Percentiles rank a stretch among this genome's conserved stretches.
Conservation (phyloP, 805 yeast genomes). For the Limtongozyma cylindracea region DNA sequence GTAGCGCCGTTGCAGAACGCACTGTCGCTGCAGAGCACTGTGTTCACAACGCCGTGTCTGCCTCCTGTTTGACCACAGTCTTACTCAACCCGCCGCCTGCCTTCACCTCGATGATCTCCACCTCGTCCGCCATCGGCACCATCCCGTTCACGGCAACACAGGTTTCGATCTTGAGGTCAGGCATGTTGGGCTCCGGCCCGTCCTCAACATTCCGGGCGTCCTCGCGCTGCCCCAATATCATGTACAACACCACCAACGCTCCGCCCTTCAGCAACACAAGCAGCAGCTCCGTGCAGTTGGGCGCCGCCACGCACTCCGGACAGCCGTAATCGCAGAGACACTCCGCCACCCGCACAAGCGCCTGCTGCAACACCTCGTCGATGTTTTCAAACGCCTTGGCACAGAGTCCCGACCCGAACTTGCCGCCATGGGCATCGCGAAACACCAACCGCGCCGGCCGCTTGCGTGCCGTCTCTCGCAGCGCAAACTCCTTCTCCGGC, state of each 20-base stretch:
- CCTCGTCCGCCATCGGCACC: too few species aligned
- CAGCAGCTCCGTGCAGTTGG: conserved; percentile 59
- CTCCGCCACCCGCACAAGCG: conserved; percentile 27
- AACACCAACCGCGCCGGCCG: conserved; percentile 78
- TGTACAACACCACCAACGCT: conserved; percentile 40
- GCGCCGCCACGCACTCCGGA: conserved; percentile 69
- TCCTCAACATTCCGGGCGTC: too few species aligned
- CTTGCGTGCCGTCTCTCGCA: conserved; percentile 37
- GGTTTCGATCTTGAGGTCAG: conserved; percentile 42
- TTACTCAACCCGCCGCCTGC: too few species aligned
- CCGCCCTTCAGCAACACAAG: conserved; percentile 77
- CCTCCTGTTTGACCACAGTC: too few species aligned
- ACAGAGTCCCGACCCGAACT: conserved; percentile 55
- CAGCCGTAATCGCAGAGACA: conserved; percentile 65
- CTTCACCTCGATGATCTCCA: too few species aligned
- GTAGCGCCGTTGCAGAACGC: too few species aligned
- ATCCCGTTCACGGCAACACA: too few species aligned
- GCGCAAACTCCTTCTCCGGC: conserved; percentile 86
- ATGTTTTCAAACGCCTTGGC: conserved; percentile 60
- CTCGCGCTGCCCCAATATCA: conserved; percentile 27
- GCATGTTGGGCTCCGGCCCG: conserved; percentile 65
- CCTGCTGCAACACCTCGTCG: conserved; percentile 34
- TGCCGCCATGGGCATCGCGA: conserved; percentile 66
- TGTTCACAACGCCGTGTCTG: too few species aligned
- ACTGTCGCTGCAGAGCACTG: too few species aligned